phyloP scores from a whole-genome alignment of 2,329 filamentous ascomycete genomes.

The Pseudogymnoascus sp. region DNA sequence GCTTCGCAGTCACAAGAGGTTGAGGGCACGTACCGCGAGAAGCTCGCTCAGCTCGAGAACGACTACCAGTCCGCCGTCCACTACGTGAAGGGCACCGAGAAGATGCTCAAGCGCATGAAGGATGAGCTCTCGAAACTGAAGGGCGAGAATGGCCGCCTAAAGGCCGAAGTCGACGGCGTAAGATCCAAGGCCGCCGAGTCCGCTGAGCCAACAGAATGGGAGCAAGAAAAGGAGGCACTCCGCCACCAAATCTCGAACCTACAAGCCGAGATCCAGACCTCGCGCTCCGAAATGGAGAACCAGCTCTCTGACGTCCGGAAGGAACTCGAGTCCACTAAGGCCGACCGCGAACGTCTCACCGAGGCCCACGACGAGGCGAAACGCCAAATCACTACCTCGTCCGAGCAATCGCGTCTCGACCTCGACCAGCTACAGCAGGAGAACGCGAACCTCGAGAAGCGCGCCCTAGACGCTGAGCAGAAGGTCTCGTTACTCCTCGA shows the following conservation, averaged over 20 bases:
- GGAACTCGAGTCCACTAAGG: constrained; percentile 57
- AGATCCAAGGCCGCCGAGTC: constrained; percentile 38
- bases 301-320: constrained; percentile 59
- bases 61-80: constrained; percentile 97
- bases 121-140: constrained; percentile 93
- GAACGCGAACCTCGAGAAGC: constrained; percentile 70
- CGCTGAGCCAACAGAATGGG: constrained; percentile 52
- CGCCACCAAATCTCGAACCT: constrained; percentile 60
- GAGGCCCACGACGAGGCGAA: constrained; percentile 44
- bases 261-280: constrained; percentile 58
- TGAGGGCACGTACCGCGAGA: constrained; percentile 85
- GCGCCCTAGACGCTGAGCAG: constrained; percentile 81
- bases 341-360: constrained; percentile 61
- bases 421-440: constrained; percentile 76
- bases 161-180: constrained; percentile 66
- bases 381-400: constrained; percentile 47
- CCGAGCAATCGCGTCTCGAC: constrained; percentile 52
- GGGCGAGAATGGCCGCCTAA: constrained; percentile 71
- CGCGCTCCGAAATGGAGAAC: constrained; percentile 59
- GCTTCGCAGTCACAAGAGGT: constrained; percentile 76
- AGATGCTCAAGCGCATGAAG: constrained; percentile 98
- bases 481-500: constrained; percentile 89
- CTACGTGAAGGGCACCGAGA: constrained; percentile 96
- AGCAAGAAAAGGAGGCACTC: constrained; percentile 60
- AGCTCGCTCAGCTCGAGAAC: constrained; percentile 85